Evolutionary conservation across 495 filamentous ascomycete species (phyloP), one percentile per base, ranked within the genome.

Genomic region (Neurospora sp.): DNA sequence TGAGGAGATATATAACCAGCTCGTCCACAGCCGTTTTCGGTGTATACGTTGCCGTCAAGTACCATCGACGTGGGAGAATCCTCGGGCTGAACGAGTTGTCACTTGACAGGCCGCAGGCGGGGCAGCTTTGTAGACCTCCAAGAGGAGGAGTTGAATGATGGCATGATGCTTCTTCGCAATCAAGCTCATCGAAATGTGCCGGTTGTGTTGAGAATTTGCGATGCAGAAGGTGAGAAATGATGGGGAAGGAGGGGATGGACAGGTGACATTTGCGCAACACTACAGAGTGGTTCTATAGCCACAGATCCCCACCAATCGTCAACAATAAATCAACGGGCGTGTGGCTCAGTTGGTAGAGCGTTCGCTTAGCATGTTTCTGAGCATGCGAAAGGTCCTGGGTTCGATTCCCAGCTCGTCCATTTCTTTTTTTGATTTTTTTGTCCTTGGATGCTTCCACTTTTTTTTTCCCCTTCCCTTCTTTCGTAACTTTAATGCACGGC

Each of bases 291-390:
- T 37, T 37, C 35, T 37, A 37, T 37, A 37, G 35, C 5, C 4
- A 37, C 35, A 37, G 35, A 3, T 9, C n/a, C 2, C 6, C 6
- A 18, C 12, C 0, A 0, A 9, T 18, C 6, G 0, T 5, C 1
- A 35, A 59, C 4, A 65, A 65, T 14, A 65, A 18, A 65, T 65
- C 2, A 35, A 9, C 14, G 53, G 53, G 53, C 53, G 53, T 61
- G 53, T 61, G 53, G 53, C 53, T 61, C 53, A 61, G 53, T 61
- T 61, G 53, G 53, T 61, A 61, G 53, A 61, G 53, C 53, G 53
- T 61, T 61, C 53, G 53, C 53, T 61, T 61, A 61, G 53, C 53
- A 61, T 61, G 53, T 61, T 61, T 31, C 27, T 2, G 22, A 61
- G 53, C 53, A 61, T 61, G 53, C 53, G 53, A 61, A 61, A 61